phyloP scores from a whole-genome alignment of 2,329 filamentous ascomycete genomes.

The Colletotrichum sp. region DNA sequence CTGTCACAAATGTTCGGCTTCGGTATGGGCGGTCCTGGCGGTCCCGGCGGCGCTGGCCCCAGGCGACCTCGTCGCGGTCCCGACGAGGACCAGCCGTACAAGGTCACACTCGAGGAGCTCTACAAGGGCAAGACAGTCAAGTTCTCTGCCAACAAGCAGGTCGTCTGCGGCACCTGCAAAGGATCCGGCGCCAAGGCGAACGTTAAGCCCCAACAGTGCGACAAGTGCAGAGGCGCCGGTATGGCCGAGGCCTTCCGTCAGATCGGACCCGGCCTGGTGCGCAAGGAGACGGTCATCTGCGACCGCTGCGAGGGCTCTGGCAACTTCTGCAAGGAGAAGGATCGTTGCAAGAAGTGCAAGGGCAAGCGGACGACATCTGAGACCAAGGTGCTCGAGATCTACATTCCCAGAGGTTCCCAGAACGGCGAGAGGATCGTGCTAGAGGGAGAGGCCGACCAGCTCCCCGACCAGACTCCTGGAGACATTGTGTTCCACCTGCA shows the following conservation, averaged over 20 bases:
- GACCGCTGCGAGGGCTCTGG: slow-evolving; percentile 86
- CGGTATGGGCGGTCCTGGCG: slow-evolving; percentile 57
- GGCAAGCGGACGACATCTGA: slow-evolving; percentile 85
- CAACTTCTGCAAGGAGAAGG: slow-evolving; percentile 90
- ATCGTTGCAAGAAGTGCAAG: slow-evolving; percentile 99
- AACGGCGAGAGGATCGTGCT: slow-evolving; percentile 90
- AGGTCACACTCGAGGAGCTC: slow-evolving; percentile 89
- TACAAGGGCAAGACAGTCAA: slow-evolving; percentile 99
- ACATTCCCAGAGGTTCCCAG: slow-evolving; percentile 86
- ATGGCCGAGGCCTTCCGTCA: slow-evolving; percentile 79
- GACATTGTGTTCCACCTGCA: slow-evolving; percentile 91
- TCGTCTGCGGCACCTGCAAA: slow-evolving; percentile 86
- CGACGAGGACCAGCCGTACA: slow-evolving; percentile 89
- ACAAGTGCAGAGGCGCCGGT: slow-evolving; percentile 83
- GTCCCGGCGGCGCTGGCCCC: slow-evolving; percentile 58
- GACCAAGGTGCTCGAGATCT: slow-evolving; percentile 94
- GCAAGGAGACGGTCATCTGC: slow-evolving; percentile 80
- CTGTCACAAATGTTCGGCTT: slow-evolving; percentile 91
- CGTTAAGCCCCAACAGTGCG: slow-evolving; percentile 82
- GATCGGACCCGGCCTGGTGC: slow-evolving; percentile 85
- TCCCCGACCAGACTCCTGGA: slow-evolving; percentile 86
- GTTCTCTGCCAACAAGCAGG: slow-evolving; percentile 93
- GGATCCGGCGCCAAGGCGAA: slow-evolving; percentile 91
- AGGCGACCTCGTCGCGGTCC: slow-evolving; percentile 73
- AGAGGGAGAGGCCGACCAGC: slow-evolving; percentile 92